These are phyloP conservation scores for Fusarium sp. DNA, from an alignment of 2,329 filamentous ascomycete genomes.

Conservation along the genomic window DNA sequence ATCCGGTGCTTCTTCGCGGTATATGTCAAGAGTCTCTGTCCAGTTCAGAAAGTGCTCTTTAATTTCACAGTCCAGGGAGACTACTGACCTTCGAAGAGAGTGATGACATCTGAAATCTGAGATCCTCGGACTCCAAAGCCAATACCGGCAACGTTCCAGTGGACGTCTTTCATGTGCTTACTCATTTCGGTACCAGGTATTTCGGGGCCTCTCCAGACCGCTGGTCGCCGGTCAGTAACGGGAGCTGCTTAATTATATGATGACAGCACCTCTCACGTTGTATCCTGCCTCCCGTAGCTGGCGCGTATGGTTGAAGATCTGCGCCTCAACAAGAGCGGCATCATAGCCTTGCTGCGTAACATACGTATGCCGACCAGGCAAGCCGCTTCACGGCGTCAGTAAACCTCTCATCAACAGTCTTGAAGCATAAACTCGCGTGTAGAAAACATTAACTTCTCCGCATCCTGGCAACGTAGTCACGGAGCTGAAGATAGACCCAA, in stretches of 20 bases:
- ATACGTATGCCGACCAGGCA: conserved; percentile 4
- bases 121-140: conserved; percentile 11
- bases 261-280: conserved; percentile 6
- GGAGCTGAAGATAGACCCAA: background rate
- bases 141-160: conserved; percentile 2
- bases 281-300: conserved; percentile 1
- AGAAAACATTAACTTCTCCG: conserved; percentile 6
- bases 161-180: background rate
- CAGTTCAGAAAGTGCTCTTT: accelerated
- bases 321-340: background rate
- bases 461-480: background rate
- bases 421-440: background rate
- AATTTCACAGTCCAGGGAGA: accelerated
- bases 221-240: too few species aligned
- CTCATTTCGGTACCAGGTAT: background rate
- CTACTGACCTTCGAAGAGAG: background rate
- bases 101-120: background rate
- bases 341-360: conserved; percentile 7
- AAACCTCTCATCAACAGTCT: accelerated
- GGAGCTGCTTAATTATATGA: too few species aligned
- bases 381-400: background rate
- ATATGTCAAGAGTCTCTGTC: background rate
- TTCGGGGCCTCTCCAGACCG: conserved; percentile 9
- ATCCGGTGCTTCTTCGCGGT: background rate
- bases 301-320: conserved; percentile 15